Evolutionary conservation across 1,284 basidiomycete genomes (phyloP).

Genomic region (Veloboletus limbatus): DNA sequence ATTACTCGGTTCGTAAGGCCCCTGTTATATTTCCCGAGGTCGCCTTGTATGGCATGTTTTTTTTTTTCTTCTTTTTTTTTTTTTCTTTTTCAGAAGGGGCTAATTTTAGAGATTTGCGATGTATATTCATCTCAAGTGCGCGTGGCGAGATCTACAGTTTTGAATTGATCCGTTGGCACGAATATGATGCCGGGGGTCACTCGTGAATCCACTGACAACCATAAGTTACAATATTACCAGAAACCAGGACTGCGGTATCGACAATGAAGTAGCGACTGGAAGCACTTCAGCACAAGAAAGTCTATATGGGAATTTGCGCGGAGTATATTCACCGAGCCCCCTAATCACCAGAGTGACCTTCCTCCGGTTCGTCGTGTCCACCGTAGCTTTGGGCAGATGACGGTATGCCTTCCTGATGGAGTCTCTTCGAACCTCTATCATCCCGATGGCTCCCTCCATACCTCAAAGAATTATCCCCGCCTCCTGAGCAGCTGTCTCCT

Average conservation of each 20-base stretch:
- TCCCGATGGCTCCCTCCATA: slow-evolving; percentile 35
- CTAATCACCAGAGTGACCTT: slow-evolving; percentile 34
- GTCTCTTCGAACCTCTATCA: slow-evolving; percentile 55
- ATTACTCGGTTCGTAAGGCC: slow-evolving; percentile 19
- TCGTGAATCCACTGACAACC: slow-evolving; percentile 13
- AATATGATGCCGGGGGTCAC: slow-evolving; percentile 12
- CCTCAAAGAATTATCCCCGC: slow-evolving; percentile 29
- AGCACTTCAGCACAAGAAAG: slow-evolving; percentile 36
- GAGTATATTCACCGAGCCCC: slow-evolving; percentile 24
- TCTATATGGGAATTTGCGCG: slow-evolving; percentile 31
- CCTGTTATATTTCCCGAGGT: slow-evolving; percentile 20
- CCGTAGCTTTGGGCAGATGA: slow-evolving; percentile 38
- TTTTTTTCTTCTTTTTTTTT: no score
- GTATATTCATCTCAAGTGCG: slow-evolving; percentile 5
- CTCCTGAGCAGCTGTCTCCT: slow-evolving; percentile 36
- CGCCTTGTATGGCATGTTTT: slow-evolving; percentile 31
- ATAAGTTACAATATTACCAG: slow-evolving; percentile 23
- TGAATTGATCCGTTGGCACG: slow-evolving; percentile 27
- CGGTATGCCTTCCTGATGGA: slow-evolving; percentile 44
- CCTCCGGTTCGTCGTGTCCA: slow-evolving; percentile 45
- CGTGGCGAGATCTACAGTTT: slow-evolving; percentile 31
- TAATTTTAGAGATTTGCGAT: slow-evolving; percentile 28
- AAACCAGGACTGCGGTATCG: slow-evolving; percentile 16
- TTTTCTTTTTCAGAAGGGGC: slow-evolving; percentile 2
- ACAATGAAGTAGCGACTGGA: slow-evolving; percentile 13